Base-by-base conservation (phyloP, 2,329 filamentous ascomycete species). In the Colletotrichum spaethianum region DNA sequence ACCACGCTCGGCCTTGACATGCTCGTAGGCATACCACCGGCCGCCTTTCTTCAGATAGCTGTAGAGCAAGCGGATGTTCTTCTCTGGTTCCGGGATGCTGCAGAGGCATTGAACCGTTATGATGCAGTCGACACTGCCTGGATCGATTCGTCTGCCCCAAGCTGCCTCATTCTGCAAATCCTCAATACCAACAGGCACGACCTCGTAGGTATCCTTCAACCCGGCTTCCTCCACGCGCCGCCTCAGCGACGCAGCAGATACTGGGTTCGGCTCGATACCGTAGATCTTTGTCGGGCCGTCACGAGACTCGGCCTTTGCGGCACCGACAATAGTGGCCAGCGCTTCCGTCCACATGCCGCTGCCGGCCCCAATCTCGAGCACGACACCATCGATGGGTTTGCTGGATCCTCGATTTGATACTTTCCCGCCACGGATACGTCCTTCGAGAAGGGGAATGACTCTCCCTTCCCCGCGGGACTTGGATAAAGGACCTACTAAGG, bases 281-380 rank as follows among this genome's bases (percentile, higher is more conserved):
- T 89, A 92, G 59, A 93, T 82, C 56, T 83, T 85, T 48, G 81
- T 81, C 53, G 62, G 62, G 14, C 55, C 64, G 26, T 23, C 44
- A 26, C 36, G 23, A 9, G 38, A 36, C 16, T 55, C 36, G 12
- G 64, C 46, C 16, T 62, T 67, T 16, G 46, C 56, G 3, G 64
- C 18, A 5, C 64, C 8, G 7, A 66, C 56, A 50, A 70, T 50
- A 11, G 56, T 77, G 52, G 79, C 77, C 60, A 90, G 89, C 16
- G 91, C 79, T 33, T 87, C 83, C 6, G 89, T 85, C 90, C 90
- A 92, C 79, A 90, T 84, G 3, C 91, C 91, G 3, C 80, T 85
- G 1, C 89, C 91, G 0, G 91, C 87, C 2, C 91, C 91, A 60
- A 93, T 85, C 79, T 93, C 91, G 52, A 92, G 79, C 4, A 91